Percentiles rank a stretch among this genome's conserved stretches.
Conservation (phyloP, 345 rosid species). For the Eucalyptus sp. region DNA sequence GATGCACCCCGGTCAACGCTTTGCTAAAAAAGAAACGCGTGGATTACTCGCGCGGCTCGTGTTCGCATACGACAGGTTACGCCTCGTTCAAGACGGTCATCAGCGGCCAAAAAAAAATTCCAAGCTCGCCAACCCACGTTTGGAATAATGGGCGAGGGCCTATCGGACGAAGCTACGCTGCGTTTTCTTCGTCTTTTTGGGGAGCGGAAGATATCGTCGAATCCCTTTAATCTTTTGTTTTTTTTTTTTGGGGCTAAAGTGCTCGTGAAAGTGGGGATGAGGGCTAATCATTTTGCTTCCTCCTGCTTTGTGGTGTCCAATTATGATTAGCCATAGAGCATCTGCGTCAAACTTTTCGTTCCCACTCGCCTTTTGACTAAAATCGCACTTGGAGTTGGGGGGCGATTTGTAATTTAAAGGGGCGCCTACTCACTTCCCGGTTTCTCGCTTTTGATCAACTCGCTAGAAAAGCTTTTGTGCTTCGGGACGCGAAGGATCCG, state of each 20-base stretch:
- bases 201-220: neutral
- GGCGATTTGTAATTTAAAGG: neutral
- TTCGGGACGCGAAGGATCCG: neutral
- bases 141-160: neutral
- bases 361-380: neutral
- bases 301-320: neutral
- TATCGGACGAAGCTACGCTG: neutral
- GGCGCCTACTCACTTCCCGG: neutral
- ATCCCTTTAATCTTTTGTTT: neutral
- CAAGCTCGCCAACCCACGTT: neutral
- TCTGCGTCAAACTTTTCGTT: neutral
- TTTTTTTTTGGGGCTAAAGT: neutral
- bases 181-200: neutral
- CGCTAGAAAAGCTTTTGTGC: neutral
- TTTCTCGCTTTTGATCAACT: neutral
- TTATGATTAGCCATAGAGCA: neutral
- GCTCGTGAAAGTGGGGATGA: neutral
- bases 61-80: neutral
- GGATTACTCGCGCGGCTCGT: neutral
- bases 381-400: neutral
- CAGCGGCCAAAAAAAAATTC: neutral
- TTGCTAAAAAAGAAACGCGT: neutral
- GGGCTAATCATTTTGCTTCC: neutral
- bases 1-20: neutral
- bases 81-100: neutral